Evolutionary conservation across 164 flowering plant species (phyloP), one percentile per base, ranked within the genome.

Genomic region (Amborella trichopoda): DNA sequence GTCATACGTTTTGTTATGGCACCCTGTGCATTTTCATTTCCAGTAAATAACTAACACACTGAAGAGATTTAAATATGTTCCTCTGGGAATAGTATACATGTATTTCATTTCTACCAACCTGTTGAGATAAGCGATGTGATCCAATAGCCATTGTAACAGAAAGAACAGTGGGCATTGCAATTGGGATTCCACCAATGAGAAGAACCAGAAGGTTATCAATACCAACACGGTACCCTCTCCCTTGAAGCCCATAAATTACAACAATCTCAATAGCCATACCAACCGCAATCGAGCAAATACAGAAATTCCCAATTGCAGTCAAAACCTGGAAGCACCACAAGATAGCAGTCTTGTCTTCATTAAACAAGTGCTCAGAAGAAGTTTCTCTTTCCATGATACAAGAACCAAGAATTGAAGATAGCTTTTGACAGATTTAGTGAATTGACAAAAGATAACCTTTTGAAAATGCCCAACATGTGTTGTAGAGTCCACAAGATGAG

Each of bases 1-100:
- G 87, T 83, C 93, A 83, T 83, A 66, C 93, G 68, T 60, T 83
- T 80, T 37, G 88, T 83, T 40, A 83, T 80, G 13, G 93, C 93
- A 53, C 94, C 88, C 85, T 81, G 62, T 46, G 60, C 6, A 52
- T 34, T 57, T 18, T 20, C 32, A 25, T 16, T 8, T 11, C 13
- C 13, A 4, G 25, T 12, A 2, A 22, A 5, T n/a, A 24, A 6
- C 20, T 10, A 53, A 19, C 14, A 23, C 41, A 24, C 6, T 32
- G 11, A 33, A 11, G 19, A 52, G 13, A 4, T 23, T 14, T 1
- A 23, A 8, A 19, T n/a, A 20, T 2, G 16, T 18, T 23, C 33
- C 20, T 27, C n/a, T 38, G 30, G 17, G 25, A 6, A 20, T 6
- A 12, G 16, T 6, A 2, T 26, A 3, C 49, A 12, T 21, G 5